Evolutionary conservation across 805 yeast species (phyloP).

Genomic region (Candida ovalis): DNA sequence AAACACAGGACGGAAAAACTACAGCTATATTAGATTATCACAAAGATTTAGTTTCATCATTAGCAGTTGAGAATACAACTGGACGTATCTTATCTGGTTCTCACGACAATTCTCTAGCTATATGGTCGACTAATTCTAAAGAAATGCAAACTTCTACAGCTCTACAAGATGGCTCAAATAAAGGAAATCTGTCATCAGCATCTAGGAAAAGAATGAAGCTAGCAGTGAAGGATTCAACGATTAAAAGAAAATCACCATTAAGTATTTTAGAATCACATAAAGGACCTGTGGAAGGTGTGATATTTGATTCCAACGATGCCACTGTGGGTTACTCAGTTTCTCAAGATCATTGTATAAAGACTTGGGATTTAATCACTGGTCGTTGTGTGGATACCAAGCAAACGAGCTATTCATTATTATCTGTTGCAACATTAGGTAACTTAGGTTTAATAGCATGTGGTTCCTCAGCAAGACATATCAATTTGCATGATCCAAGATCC

Average conservation of each 20-base stretch:
- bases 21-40: constrained; percentile 88
- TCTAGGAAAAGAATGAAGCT: constrained; percentile 85
- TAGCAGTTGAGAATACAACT: constrained; percentile 53
- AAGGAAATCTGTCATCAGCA: constrained; percentile 56
- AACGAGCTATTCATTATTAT: constrained; percentile 80
- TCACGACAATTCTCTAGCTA: constrained; percentile 71
- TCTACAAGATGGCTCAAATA: constrained; percentile 38
- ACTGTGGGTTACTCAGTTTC: constrained; percentile 92
- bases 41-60: constrained; percentile 75
- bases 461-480: constrained; percentile 97
- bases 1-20: constrained; percentile 57
- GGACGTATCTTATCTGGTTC: constrained; percentile 79
- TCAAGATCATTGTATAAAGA: constrained; percentile 90
- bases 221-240: constrained; percentile 70
- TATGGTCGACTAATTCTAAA: constrained; percentile 86
- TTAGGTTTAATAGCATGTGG: constrained; percentile 81
- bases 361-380: constrained; percentile 93
- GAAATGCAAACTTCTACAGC: constrained; percentile 68
- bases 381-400: constrained; percentile 83
- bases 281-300: constrained; percentile 83
- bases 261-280: constrained; percentile 75
- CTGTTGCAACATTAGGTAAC: constrained; percentile 64
- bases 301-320: constrained; percentile 66
- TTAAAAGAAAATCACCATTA: constrained; percentile 79
- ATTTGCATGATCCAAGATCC: constrained; percentile 87